Percentiles rank a stretch among this genome's conserved stretches.
These are phyloP conservation scores for Cucumis melo DNA, from an alignment of 306 rosid species.

Conservation along the genomic window DNA sequence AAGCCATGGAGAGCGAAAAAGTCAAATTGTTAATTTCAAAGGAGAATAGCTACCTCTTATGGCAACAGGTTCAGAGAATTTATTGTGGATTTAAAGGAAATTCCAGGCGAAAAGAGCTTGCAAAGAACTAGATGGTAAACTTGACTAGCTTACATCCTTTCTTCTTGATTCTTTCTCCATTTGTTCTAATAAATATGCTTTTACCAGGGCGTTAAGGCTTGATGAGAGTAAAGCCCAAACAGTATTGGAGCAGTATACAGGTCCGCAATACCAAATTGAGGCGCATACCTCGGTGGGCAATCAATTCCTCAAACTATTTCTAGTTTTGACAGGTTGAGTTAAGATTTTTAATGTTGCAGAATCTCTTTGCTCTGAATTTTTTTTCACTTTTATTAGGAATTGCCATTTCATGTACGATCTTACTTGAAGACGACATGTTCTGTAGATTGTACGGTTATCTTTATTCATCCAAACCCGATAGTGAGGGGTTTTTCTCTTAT, in stretches of 20 bases:
- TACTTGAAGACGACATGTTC: too few species aligned
- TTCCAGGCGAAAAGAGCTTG: conserved; percentile 77
- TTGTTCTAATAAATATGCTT: not conserved
- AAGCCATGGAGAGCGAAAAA: conserved; percentile 48
- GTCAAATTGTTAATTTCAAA: conserved; percentile 54
- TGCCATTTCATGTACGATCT: not conserved
- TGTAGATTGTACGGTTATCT: not conserved
- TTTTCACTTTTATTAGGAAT: not conserved
- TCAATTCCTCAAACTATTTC: conserved; percentile 14
- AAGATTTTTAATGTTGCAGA: not conserved
- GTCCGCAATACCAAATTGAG: conserved; percentile 77
- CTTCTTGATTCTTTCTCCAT: not conserved
- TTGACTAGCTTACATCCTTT: not conserved
- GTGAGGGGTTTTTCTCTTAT: not conserved
- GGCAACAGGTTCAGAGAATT: conserved; percentile 30
- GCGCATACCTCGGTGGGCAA: conserved; percentile 62
- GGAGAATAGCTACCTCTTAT: conserved; percentile 22
- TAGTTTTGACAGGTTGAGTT: not conserved
- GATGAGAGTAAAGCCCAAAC: conserved; percentile 39
- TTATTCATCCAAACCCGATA: not conserved
- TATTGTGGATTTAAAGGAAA: conserved; percentile 68
- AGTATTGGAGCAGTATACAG: conserved; percentile 55
- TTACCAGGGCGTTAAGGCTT: conserved; percentile 56
- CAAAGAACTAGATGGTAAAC: conserved; percentile 78
- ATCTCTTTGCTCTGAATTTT: not conserved